A percentile compares a stretch with the other conserved stretches of the same genome.
phyloP scores from a whole-genome alignment of 148 eudicot species.

The Talinum fruticosum region DNA sequence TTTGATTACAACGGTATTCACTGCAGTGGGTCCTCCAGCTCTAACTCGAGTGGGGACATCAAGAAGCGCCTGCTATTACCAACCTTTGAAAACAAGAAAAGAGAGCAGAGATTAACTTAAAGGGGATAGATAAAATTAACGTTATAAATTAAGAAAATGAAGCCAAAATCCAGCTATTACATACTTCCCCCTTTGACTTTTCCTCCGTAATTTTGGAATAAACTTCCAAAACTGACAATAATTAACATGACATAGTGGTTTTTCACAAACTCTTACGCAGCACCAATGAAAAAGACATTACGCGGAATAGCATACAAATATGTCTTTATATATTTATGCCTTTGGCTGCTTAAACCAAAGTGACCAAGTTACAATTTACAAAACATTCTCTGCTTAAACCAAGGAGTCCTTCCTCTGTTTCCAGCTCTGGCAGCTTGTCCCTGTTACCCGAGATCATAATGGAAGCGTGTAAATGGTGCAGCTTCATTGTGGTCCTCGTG shows the following conservation, averaged over 20 bases:
- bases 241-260: not conserved
- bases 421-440: not conserved
- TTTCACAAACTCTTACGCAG: not conserved
- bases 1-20: too few species aligned
- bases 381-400: not conserved
- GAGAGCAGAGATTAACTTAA: not conserved
- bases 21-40: too few species aligned
- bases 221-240: not conserved
- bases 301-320: not conserved
- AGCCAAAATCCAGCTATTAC: not conserved
- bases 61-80: not conserved
- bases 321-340: not conserved
- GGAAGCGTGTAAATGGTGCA: conserved; percentile 27
- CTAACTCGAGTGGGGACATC: too few species aligned
- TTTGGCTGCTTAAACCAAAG: not conserved
- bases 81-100: not conserved
- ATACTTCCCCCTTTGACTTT: not conserved
- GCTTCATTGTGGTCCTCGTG: conserved; percentile 12
- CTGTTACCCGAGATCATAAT: not conserved
- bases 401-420: not conserved
- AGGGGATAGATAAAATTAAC: not conserved
- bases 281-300: not conserved
- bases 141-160: not conserved
- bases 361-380: not conserved
- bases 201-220: not conserved